A percentile compares a stretch with the other conserved stretches of the same genome.
These are phyloP conservation scores for Discostella pseudostelligera DNA, from an alignment of 108 stramenopile genomes.

Conservation along the genomic window DNA sequence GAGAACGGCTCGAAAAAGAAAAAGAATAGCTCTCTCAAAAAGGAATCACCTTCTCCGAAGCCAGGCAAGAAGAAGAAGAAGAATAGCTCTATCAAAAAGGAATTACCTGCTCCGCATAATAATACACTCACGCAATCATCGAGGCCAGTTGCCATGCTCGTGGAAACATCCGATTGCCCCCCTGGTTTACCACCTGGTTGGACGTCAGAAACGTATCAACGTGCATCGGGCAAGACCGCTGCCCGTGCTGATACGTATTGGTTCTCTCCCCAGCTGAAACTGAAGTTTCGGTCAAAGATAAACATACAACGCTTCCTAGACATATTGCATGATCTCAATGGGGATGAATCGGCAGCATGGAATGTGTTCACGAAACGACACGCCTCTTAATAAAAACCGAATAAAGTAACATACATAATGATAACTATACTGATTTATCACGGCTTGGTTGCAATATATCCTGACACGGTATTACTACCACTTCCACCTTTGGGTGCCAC, in stretches of 20 bases:
- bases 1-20: background rate
- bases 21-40: background rate
- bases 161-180: background rate
- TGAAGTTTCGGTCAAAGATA: background rate
- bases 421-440: too few relatives aligned
- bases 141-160: background rate
- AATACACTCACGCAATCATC: background rate
- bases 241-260: background rate
- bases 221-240: background rate
- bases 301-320: background rate
- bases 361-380: background rate
- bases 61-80: background rate
- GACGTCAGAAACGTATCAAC: background rate
- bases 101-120: background rate
- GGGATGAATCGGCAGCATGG: background rate
- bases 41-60: background rate
- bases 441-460: too few relatives aligned
- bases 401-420: too few relatives aligned
- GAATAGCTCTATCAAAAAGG: background rate
- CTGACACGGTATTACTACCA: too few relatives aligned
- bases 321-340: background rate
- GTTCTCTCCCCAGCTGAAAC: background rate
- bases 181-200: conserved; percentile 7
- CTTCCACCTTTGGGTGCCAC: background rate
- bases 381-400: too few relatives aligned